Evolutionary conservation across 2,329 filamentous ascomycete genomes (phyloP).

Genomic region (Sclerotinia sclerotiorum): DNA sequence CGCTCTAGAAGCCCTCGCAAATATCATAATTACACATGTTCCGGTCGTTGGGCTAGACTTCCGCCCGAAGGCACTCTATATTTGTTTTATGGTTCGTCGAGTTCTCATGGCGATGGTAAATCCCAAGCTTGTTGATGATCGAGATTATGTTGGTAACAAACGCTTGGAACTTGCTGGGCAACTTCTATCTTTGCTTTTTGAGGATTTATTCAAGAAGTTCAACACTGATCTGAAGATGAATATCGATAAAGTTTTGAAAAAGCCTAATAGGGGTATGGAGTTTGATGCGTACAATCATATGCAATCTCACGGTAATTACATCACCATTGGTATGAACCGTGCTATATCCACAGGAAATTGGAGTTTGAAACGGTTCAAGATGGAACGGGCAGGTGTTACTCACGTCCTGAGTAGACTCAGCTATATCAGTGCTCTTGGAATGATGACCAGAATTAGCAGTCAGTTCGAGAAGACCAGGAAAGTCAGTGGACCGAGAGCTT

Average conservation of each 20-base stretch:
- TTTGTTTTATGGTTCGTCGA: slow-evolving; percentile 95
- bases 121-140: slow-evolving; percentile 84
- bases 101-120: slow-evolving; percentile 94
- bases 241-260: slow-evolving; percentile 94
- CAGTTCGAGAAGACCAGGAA: slow-evolving; percentile 99
- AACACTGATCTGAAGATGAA: slow-evolving; percentile 84
- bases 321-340: slow-evolving; percentile 90
- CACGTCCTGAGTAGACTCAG: slow-evolving; percentile 93
- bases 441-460: slow-evolving; percentile 99
- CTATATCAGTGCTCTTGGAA: slow-evolving; percentile 94
- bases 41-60: slow-evolving; percentile 90
- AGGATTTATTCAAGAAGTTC: slow-evolving; percentile 97
- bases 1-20: slow-evolving; percentile 87
- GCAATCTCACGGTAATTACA: slow-evolving; percentile 78
- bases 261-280: slow-evolving; percentile 82
- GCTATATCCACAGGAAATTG: slow-evolving; percentile 98
- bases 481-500: slow-evolving; percentile 88
- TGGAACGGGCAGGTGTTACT: slow-evolving; percentile 95
- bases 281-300: slow-evolving; percentile 87
- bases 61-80: slow-evolving; percentile 92
- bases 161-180: slow-evolving; percentile 92
- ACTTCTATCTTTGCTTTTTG: slow-evolving; percentile 88
- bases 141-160: slow-evolving; percentile 98
- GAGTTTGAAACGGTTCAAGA: slow-evolving; percentile 96
- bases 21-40: slow-evolving; percentile 92